Evolutionary conservation across 371 early-diverging fungal species (phyloP), one percentile per base, ranked within the genome.

Genomic region (Paraphysoderma sedebokerense): DNA sequence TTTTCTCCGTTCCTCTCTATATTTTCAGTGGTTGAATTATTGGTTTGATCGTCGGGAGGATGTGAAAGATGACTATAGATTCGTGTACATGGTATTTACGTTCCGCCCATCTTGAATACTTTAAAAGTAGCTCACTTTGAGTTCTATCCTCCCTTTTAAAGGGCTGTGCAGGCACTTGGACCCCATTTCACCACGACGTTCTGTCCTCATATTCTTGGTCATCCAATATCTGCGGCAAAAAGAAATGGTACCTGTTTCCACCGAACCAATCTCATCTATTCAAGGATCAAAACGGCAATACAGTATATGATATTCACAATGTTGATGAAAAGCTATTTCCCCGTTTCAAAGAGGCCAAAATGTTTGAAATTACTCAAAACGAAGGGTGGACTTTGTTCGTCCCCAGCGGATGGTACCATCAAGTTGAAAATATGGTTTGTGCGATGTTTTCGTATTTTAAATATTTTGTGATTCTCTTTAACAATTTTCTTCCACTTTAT

Each of bases 111-210:
- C 1, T 41, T 17, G 41, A 15, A 2, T 13, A 11, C 22, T 26
- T 26, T 11, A 26, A 12, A 7, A 1, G 39, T 3, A 8, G 1
- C 26, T 17, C 3, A 39, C 12, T 39, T 39, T 9, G 4, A 13
- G 12, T 3, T 24, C 39, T 13, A 23, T 39, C 17, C 26, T 27
- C 39, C 28, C 30, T 73, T 9, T 82, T 81, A 45, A 69, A 80
- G 62, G 81, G 83, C 20, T 75, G 77, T 11, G 53, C 74, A 44
- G 70, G 68, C 19, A 79, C 81, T 0, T 80, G 76, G 56, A 82
- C 83, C n/a, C 80, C 81, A 4, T 70, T 82, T 46, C 83, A 82
- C 53, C 71, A 75, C 19, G 83, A 82, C 56, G 83, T 82, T n/a
- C 75, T 68, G 46, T 60, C 74, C 40, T 80, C 80, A 20, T 81